Evolutionary conservation across 2,329 filamentous ascomycete species (phyloP).

Genomic region (Neofusicoccum laricinum): DNA sequence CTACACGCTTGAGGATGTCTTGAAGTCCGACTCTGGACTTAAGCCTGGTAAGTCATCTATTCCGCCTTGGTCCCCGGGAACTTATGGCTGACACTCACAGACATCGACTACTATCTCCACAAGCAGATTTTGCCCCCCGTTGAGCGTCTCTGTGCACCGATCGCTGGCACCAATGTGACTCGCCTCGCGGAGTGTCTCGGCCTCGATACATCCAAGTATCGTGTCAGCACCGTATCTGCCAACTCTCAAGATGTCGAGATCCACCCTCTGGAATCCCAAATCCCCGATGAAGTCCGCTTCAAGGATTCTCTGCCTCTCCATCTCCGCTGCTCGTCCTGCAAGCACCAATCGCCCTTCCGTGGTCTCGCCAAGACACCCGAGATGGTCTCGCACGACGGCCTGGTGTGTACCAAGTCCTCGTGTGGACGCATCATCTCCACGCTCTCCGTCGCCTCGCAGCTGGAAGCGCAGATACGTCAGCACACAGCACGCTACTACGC

Average conservation of each 20-base stretch:
- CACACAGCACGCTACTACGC: slow-evolving; percentile 86
- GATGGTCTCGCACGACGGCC: slow-evolving; percentile 68
- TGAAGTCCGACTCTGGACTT: slow-evolving; percentile 71
- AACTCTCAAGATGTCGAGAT: slow-evolving; percentile 59
- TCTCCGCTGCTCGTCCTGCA: slow-evolving; percentile 80
- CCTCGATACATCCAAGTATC: slow-evolving; percentile 84
- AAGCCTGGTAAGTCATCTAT: slow-evolving; percentile 49
- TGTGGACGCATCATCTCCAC: slow-evolving; percentile 67
- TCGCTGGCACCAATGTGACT: slow-evolving; percentile 84
- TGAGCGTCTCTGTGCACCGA: slow-evolving; percentile 94
- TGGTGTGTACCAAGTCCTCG: slow-evolving; percentile 63
- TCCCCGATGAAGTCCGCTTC: slow-evolving; percentile 88
- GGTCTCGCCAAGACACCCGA: slow-evolving; percentile 59
- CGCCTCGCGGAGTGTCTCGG: slow-evolving; percentile 91
- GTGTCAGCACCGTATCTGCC: slow-evolving; percentile 59
- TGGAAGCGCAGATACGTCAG: slow-evolving; percentile 78
- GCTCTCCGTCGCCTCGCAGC: slow-evolving; percentile 76
- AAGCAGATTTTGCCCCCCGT: slow-evolving; percentile 99
- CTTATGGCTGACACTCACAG: slow-evolving; percentile 33
- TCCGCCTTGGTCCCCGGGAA: neutral
- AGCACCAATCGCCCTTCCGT: slow-evolving; percentile 68
- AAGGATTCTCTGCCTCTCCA: slow-evolving; percentile 72
- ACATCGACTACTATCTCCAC: slow-evolving; percentile 96
- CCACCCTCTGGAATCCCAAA: slow-evolving; percentile 88
- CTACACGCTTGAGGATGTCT: slow-evolving; percentile 78